Percentiles rank a stretch among this genome's conserved stretches.
These are phyloP conservation scores for Oxytropis ochrocephala DNA, from an alignment of 306 rosid species.

Conservation along the genomic window DNA sequence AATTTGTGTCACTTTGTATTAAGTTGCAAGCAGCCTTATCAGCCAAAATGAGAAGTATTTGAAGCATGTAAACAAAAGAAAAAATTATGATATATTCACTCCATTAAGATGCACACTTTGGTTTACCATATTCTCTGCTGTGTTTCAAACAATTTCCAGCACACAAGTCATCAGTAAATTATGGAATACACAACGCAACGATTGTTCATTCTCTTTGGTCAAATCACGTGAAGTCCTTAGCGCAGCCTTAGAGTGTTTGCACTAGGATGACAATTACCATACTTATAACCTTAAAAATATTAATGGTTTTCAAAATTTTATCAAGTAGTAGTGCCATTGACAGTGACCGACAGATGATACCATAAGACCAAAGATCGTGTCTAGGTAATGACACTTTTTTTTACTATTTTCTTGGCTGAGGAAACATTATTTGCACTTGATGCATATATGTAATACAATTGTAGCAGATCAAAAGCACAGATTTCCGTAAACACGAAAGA, in stretches of 20 bases:
- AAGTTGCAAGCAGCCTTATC: neutral
- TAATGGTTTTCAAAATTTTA: neutral
- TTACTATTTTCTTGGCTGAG: neutral
- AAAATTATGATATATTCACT: neutral
- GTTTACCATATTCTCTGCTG: neutral
- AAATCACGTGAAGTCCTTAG: neutral
- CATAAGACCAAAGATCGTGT: neutral
- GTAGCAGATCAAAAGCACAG: neutral
- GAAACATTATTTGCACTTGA: neutral
- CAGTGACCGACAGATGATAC: neutral
- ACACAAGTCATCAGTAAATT: constrained; percentile 13
- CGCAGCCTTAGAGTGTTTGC: neutral
- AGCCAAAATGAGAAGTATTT: neutral
- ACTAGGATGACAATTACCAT: constrained; percentile 1
- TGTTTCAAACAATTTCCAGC: no score
- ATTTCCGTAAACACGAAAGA: neutral
- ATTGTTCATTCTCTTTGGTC: neutral
- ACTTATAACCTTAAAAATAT: neutral
- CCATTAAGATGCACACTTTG: neutral
- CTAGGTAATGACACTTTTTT: neutral
- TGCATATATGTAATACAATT: neutral
- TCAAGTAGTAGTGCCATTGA: neutral
- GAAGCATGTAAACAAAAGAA: neutral
- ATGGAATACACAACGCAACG: neutral
- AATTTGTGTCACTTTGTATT: neutral